Evolutionary conservation across 2,329 filamentous ascomycete genomes (phyloP).

Genomic region (Fusarium oxysporum): DNA sequence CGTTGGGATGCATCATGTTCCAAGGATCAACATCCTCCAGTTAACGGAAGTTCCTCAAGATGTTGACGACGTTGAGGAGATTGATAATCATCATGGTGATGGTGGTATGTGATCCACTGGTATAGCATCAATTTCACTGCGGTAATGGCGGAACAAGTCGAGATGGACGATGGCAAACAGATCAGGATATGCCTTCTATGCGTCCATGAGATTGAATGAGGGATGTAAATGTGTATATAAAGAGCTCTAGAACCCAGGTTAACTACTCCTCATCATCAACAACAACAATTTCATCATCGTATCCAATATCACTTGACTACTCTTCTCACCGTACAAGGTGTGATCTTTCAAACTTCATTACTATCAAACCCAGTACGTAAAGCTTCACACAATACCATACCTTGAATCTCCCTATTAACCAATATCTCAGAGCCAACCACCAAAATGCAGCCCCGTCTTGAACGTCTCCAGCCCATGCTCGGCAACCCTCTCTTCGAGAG

Average conservation of each 20-base stretch:
- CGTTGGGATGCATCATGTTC: not conserved
- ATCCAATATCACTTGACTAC: not conserved
- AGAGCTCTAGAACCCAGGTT: rapidly evolving
- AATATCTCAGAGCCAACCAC: not conserved
- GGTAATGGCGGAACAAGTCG: not conserved
- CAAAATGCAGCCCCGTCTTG: constrained; percentile 5
- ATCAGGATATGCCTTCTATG: not conserved
- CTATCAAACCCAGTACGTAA: not conserved
- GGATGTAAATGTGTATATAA: not conserved
- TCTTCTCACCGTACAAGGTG: not conserved
- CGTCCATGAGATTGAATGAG: not conserved
- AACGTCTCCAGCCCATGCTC: constrained; percentile 7
- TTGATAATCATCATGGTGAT: no score
- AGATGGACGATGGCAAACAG: no score
- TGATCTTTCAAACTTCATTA: not conserved
- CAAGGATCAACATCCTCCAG: not conserved
- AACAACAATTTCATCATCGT: not conserved
- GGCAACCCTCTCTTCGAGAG: constrained; percentile 8
- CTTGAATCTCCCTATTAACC: not conserved
- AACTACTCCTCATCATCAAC: not conserved
- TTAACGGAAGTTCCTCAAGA: rapidly evolving
- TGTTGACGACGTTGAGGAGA: rapidly evolving
- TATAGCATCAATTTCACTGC: no score
- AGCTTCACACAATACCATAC: rapidly evolving
- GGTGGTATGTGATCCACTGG: no score